Percentiles rank a stretch among this genome's conserved stretches.
Evolutionary conservation across 176 grass and related monocot genomes (phyloP).

Genomic region (Panicum miliaceum): DNA sequence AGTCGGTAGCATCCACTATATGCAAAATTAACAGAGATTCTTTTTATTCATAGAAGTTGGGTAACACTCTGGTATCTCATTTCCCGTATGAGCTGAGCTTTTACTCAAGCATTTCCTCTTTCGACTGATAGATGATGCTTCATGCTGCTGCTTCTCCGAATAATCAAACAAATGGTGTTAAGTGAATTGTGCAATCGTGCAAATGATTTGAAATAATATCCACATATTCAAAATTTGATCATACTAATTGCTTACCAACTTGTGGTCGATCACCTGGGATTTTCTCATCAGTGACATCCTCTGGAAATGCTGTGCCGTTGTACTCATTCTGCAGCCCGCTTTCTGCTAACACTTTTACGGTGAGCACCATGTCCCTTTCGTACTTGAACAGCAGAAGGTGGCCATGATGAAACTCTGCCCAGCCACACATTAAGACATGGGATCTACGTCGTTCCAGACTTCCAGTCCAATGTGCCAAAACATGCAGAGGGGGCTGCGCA

Average conservation of each 20-base stretch:
- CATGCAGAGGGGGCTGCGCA: too few species aligned
- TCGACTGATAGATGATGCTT: not conserved
- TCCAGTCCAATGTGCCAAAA: not conserved
- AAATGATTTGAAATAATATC: not conserved
- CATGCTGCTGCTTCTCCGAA: not conserved
- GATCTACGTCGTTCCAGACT: too few species aligned
- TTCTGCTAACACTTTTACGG: not conserved
- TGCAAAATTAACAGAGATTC: not conserved
- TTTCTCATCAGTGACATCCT: not conserved
- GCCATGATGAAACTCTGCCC: conserved; percentile 24
- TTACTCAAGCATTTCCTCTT: not conserved
- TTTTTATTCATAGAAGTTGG: not conserved
- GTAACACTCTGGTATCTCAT: not conserved
- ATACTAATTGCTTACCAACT: not conserved
- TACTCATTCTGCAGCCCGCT: not conserved
- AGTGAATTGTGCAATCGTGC: too few species aligned
- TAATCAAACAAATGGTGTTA: not conserved
- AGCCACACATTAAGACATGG: too few species aligned
- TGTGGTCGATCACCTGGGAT: not conserved
- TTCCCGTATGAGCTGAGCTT: not conserved
- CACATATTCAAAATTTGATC: not conserved
- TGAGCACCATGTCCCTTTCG: conserved; percentile 13
- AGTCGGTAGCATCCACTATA: not conserved
- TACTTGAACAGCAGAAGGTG: conserved; percentile 42
- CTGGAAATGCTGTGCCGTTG: not conserved